Conservation (phyloP, 2,329 filamentous ascomycete species). For the Neofusicoccum kwambonambiense region DNA sequence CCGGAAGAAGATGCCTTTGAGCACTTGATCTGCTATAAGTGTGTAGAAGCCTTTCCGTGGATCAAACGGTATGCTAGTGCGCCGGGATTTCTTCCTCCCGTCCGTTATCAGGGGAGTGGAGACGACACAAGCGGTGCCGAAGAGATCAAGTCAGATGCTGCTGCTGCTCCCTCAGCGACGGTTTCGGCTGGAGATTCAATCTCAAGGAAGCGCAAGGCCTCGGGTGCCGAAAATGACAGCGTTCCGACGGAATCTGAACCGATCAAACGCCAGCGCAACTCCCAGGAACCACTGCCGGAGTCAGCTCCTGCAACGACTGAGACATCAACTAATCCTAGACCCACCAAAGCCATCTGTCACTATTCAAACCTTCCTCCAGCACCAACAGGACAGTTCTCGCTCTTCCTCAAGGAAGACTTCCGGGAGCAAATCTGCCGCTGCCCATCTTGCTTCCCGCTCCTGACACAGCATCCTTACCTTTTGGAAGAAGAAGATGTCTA, state of each 20-base stretch:
- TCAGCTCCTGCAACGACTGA: constrained; percentile 12
- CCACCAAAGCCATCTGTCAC: constrained; percentile 26
- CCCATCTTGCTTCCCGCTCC: constrained; percentile 70
- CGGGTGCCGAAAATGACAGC: constrained; percentile 26
- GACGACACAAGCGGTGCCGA: constrained; percentile 20
- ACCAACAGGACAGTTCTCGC: constrained; percentile 64
- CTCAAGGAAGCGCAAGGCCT: constrained; percentile 48
- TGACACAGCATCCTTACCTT: constrained; percentile 73
- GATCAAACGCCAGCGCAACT: constrained; percentile 16
- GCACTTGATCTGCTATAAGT: constrained; percentile 90
- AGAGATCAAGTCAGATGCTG: not conserved
- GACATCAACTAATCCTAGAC: constrained; percentile 37
- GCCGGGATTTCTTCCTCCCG: constrained; percentile 72
- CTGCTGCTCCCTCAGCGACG: not conserved
- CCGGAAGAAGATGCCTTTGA: constrained; percentile 88
- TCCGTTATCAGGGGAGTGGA: constrained; percentile 51
- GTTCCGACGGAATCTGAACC: not conserved
- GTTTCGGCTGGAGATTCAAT: constrained; percentile 11
- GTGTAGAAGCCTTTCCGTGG: constrained; percentile 84
- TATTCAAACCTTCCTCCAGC: constrained; percentile 36
- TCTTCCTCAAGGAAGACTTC: constrained; percentile 80
- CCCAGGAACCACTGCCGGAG: constrained; percentile 14
- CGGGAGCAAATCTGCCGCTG: constrained; percentile 82
- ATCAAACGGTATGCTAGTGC: constrained; percentile 83
- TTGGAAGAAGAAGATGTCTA: constrained; percentile 94